Conservation (phyloP, 2,329 filamentous ascomycete species). For the Karstenula rhodostoma region DNA sequence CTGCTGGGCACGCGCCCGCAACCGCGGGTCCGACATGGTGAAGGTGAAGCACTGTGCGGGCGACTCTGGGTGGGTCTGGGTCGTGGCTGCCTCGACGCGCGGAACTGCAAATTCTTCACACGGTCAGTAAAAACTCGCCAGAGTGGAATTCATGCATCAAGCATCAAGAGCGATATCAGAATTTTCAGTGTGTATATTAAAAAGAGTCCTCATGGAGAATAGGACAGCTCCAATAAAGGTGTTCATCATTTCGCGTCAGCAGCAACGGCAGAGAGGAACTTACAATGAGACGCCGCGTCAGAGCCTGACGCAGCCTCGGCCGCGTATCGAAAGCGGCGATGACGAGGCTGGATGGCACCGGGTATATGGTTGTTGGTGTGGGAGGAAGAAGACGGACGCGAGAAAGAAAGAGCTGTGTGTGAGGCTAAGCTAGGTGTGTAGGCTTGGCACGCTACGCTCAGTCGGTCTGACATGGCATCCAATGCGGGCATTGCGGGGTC, state of each 20-base stretch:
- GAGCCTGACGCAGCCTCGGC: constrained; percentile 6
- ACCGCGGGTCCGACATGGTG: constrained; percentile 58
- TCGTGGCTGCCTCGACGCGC: constrained; percentile 13
- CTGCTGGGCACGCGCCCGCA: constrained; percentile 55
- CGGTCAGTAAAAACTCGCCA: constrained; percentile 30
- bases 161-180: constrained; percentile 42
- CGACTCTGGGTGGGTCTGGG: not conserved
- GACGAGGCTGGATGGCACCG: constrained; percentile 26
- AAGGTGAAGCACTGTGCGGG: constrained; percentile 9
- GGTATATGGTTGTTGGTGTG: constrained; percentile 24
- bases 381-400: constrained; percentile 16
- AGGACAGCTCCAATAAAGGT: constrained; percentile 81
- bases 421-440: not conserved
- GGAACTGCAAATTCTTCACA: constrained; percentile 36
- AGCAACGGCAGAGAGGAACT: constrained; percentile 12
- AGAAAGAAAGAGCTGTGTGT: constrained; percentile 9
- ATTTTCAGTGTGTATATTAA: constrained; percentile 54
- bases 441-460: not conserved
- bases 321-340: constrained; percentile 15
- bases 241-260: constrained; percentile 61
- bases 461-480: not conserved
- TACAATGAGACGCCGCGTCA: constrained; percentile 18
- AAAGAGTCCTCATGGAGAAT: constrained; percentile 62
- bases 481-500: not conserved
- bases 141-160: constrained; percentile 8